Base-by-base conservation (phyloP, 805 yeast species). In the Maudiozyma pseudohumilis region DNA sequence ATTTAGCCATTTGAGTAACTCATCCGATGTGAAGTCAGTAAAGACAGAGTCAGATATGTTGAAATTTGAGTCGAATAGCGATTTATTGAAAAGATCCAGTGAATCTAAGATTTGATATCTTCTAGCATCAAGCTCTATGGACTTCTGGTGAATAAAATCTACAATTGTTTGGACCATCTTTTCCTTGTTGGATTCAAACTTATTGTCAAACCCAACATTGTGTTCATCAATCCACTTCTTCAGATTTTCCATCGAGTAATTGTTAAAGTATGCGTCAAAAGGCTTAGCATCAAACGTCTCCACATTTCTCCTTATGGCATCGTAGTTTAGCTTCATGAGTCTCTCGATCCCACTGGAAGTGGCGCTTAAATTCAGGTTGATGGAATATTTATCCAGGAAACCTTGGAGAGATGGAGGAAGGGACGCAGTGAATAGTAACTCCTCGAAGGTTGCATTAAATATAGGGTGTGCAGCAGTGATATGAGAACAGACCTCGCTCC, bases 1-100 rank as follows among this genome's bases (percentile, higher is more conserved):
- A 38, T 63, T 55, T 24, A 79, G 55, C 74, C 82, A 78, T 41
- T 68, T 69, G 47, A 65, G 60, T 41, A 78, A 55, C 47, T 77
- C 81, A 4, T 68, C 61, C 19, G 69, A 63, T 3, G 74, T 56
- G 80, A 80, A 75, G 13, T 64, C 56, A 40, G 72, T 63, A 51
- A 74, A 68, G 16, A 69, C 57, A 27, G 64, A 64, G 26, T 65
- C 68, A 45, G 64, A 67, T 41, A 69, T 47, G 21, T 57, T 40
- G 13, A 68, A 69, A 11, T 60, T 51, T 35, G 60, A 61, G 40
- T 68, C 69, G 36, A 61, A 61, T 3, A 66, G 43, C 6, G 59
- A 47, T 36, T 58, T 55, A 31, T 57, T 50, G 9, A 64, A 53
- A 31, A 66, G 43, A 36, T 67, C 59, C 35, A 73, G 48, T 2